These are phyloP conservation scores for Elsinoe batatas DNA, from an alignment of 2,329 filamentous ascomycete species.

Conservation along the genomic window DNA sequence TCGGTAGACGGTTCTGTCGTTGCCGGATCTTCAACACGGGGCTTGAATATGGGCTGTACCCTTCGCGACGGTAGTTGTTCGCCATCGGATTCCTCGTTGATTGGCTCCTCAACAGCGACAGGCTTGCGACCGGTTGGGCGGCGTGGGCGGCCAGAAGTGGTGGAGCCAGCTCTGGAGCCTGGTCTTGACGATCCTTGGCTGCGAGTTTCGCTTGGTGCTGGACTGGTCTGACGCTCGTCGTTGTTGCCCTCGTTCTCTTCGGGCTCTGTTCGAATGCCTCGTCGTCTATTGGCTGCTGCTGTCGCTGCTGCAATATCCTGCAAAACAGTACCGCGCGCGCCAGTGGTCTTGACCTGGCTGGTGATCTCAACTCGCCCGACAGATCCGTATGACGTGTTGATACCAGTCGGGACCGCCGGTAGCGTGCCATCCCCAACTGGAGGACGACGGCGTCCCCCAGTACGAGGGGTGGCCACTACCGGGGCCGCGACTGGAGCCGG, in stretches of 20 bases:
- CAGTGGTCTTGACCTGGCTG: slow-evolving; percentile 21
- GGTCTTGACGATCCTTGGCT: neutral
- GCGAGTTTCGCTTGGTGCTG: neutral
- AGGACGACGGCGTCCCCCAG: slow-evolving; percentile 14
- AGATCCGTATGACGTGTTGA: slow-evolving; percentile 30
- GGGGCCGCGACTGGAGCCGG: slow-evolving; percentile 19
- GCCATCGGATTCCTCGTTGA: slow-evolving; percentile 30
- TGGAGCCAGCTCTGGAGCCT: slow-evolving; percentile 2
- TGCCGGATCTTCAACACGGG: too few relatives aligned
- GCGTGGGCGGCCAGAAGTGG: neutral
- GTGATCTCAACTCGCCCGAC: slow-evolving; percentile 26
- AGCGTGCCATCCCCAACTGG: slow-evolving; percentile 18
- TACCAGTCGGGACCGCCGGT: slow-evolving; percentile 15
- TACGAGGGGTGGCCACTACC: slow-evolving; percentile 9
- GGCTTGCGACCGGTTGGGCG: neutral
- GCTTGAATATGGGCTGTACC: too few relatives aligned
- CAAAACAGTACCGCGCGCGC: neutral
- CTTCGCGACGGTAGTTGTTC: neutral
- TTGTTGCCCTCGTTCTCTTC: neutral
- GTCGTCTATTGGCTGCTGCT: neutral
- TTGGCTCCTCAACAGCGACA: slow-evolving; percentile 20
- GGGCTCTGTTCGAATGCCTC: neutral
- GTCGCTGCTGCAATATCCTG: neutral
- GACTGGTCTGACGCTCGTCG: neutral
- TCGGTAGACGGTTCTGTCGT: too few relatives aligned